Evolutionary conservation across 768 basidiomycete genomes (phyloP), one percentile per base, ranked within the genome.

Genomic region (Auricularia sp.): DNA sequence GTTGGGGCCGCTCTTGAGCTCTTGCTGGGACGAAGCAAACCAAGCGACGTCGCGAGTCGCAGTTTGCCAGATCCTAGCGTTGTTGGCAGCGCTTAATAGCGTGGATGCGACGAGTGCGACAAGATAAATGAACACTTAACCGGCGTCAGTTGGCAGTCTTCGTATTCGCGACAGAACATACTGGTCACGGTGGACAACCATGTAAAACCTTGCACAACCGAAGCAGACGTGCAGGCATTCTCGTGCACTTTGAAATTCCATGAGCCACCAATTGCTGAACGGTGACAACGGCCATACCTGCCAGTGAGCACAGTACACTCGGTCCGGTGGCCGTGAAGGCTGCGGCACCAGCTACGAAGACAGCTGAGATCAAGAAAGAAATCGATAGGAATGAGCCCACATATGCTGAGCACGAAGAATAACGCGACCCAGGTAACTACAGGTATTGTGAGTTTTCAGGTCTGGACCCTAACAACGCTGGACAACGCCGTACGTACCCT

Each of bases 81-180:
- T 81, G 12, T 79, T 75, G 62, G 73, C 74, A 56, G 77, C 70
- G 66, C 78, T 87, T 2, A 78, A 74, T 56, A 82, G 67, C 56
- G 79, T 75, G 10, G 78, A 73, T n/a, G 79, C 70, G 23, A 81
- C 70, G 63, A 88, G 72, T 12, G 78, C 69, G n/a, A 77, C 69
- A 62, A 87, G 75, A 71, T 89, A 89, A n/a, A 75, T 65, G 58
- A 88, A 70, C 62, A 88, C 87, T 90, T 64, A 18, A 51, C 21
- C 47, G 47, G 14, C 6, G 47, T 51, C 47, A 51, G 16, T 51
- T 16, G 2, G 47, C 47, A 18, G 10, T 51, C 5, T 16, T 51
- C 21, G 47, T 6, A 21, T 21, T 16, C 6, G 47, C 47, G 47
- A 18, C 10, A 62, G 34, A 34, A 77, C 81, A 64, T 64, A 84